Conservation (phyloP, 768 basidiomycete species). For the Suillus decipiens region DNA sequence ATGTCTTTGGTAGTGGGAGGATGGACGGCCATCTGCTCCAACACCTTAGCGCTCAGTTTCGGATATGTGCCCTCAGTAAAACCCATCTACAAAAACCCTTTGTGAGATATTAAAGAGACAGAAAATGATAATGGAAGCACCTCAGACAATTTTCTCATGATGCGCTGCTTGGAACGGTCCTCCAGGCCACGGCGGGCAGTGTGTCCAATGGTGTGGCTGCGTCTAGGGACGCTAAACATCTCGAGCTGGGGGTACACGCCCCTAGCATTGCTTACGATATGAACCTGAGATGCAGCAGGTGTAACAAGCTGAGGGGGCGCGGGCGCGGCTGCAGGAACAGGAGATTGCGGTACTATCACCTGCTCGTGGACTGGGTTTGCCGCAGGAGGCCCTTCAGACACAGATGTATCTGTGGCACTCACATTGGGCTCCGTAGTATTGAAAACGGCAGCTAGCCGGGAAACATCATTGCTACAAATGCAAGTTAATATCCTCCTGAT, state of each 20-base stretch:
- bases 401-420: slow-evolving; percentile 4
- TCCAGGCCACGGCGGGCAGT: slow-evolving; percentile 22
- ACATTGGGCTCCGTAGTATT: slow-evolving; percentile 8
- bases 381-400: slow-evolving; percentile 5
- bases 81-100: slow-evolving; percentile 58
- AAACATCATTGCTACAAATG: slow-evolving; percentile 19
- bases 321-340: slow-evolving; percentile 20
- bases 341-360: slow-evolving; percentile 7
- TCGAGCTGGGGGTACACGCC: slow-evolving; percentile 64
- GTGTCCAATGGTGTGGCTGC: slow-evolving; percentile 35
- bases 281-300: slow-evolving; percentile 27
- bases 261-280: slow-evolving; percentile 63
- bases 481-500: slow-evolving; percentile 10
- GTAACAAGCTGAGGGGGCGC: slow-evolving; percentile 13
- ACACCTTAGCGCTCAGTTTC: slow-evolving; percentile 50
- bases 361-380: slow-evolving; percentile 15
- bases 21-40: slow-evolving; percentile 46
- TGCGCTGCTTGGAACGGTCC: slow-evolving; percentile 41
- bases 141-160: slow-evolving; percentile 61
- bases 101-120: slow-evolving; percentile 13
- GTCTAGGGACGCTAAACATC: slow-evolving; percentile 57
- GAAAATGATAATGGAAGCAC: slow-evolving; percentile 41
- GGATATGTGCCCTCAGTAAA: slow-evolving; percentile 62
- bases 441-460: slow-evolving; percentile 26
- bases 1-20: slow-evolving; percentile 48